phyloP scores from a whole-genome alignment of 2,329 filamentous ascomycete genomes.

The Phyllosticta paracitricarpa region DNA sequence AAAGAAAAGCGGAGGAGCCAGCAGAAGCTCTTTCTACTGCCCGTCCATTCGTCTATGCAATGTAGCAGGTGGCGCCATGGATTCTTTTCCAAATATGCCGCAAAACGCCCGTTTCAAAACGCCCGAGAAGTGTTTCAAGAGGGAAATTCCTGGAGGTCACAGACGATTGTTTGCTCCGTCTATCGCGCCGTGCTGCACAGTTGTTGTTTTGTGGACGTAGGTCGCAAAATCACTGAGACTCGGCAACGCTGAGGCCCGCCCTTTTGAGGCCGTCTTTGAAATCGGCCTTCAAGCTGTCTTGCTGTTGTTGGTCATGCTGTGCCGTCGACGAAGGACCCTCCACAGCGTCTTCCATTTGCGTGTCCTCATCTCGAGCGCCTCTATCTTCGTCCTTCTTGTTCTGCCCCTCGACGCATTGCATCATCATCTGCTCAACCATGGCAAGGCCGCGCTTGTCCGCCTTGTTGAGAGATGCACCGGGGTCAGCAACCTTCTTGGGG shows the following conservation, averaged over 20 bases:
- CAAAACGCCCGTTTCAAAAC: neutral
- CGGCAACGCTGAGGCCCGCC: constrained; percentile 30
- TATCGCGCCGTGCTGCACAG: neutral
- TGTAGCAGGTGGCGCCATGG: neutral
- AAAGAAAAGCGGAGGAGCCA: neutral
- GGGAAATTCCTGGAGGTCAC: no score
- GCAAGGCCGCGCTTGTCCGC: constrained; percentile 31
- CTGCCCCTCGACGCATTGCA: constrained; percentile 16
- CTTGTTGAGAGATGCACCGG: constrained; percentile 20
- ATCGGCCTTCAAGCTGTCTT: constrained; percentile 26
- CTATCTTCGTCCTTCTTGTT: constrained; percentile 1
- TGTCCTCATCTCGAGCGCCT: constrained; percentile 7
- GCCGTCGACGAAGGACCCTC: no score
- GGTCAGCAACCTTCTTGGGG: neutral
- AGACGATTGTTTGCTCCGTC: neutral
- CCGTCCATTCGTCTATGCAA: neutral
- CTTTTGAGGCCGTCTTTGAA: constrained; percentile 33
- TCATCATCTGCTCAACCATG: constrained; percentile 28
- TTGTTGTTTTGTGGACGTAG: neutral
- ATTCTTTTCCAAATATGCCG: neutral
- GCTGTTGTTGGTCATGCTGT: neutral
- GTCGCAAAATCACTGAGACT: neutral
- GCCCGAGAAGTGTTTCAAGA: neutral
- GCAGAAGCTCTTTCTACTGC: neutral
- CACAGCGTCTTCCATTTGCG: constrained; percentile 17